Evolutionary conservation across 768 basidiomycete genomes (phyloP).

Genomic region (button mushroom (Agaricus bisporus)): DNA sequence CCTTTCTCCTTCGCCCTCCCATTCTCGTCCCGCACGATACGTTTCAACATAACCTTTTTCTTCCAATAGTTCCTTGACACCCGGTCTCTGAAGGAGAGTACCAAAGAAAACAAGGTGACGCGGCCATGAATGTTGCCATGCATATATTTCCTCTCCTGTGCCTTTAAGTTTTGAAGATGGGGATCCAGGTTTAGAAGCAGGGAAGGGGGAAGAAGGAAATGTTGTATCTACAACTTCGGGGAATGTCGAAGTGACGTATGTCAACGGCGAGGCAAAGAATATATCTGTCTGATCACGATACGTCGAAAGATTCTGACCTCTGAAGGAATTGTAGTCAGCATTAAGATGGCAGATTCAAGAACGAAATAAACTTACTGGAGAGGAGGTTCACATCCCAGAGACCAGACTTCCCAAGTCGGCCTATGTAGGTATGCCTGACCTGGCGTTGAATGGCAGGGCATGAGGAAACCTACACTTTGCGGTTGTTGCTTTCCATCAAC

Average conservation of each 20-base stretch:
- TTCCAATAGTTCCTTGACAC: slow-evolving; percentile 40
- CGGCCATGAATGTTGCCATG: slow-evolving; percentile 78
- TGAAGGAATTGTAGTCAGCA: slow-evolving; percentile 18
- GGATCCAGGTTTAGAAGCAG: slow-evolving; percentile 44
- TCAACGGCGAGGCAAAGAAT: slow-evolving; percentile 68
- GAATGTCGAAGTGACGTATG: slow-evolving; percentile 64
- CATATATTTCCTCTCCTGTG: slow-evolving; percentile 21
- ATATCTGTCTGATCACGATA: slow-evolving; percentile 80
- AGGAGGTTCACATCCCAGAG: slow-evolving; percentile 91
- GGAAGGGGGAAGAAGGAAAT: slow-evolving; percentile 62
- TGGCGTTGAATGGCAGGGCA: slow-evolving; percentile 97
- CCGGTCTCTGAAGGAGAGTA: slow-evolving; percentile 51
- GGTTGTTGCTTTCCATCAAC: slow-evolving; percentile 15
- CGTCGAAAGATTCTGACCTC: slow-evolving; percentile 41
- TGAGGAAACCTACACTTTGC: slow-evolving; percentile 66
- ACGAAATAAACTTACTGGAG: slow-evolving; percentile 49
- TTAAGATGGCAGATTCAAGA: not conserved
- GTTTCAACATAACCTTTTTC: slow-evolving; percentile 58
- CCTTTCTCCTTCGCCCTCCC: slow-evolving; percentile 70
- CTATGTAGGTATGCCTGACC: slow-evolving; percentile 86
- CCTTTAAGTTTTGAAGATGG: slow-evolving; percentile 16
- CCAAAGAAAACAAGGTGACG: slow-evolving; percentile 81
- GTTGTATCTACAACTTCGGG: slow-evolving; percentile 51
- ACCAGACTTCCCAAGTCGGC: slow-evolving; percentile 62
- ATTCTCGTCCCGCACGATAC: slow-evolving; percentile 57